Evolutionary conservation across 106 monocot genomes (phyloP).

Genomic region (Dendrobium nobile): DNA sequence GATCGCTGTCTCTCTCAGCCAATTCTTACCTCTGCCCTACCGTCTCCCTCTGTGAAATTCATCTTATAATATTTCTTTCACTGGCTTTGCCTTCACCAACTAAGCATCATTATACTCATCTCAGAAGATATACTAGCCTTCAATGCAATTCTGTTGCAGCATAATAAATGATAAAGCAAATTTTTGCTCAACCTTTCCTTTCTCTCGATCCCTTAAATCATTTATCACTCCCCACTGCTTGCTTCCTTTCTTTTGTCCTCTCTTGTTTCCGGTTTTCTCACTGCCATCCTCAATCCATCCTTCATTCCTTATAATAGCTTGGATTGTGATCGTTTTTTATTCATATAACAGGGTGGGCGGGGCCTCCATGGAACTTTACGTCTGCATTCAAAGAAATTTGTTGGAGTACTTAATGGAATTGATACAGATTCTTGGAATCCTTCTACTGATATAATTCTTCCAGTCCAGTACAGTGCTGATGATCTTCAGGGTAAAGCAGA

Average conservation of each 20-base stretch:
- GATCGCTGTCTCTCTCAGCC: too few species aligned
- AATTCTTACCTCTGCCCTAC: too few species aligned
- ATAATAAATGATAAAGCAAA: too few species aligned
- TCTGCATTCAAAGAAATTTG: conserved; percentile 64
- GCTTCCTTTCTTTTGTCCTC: not conserved
- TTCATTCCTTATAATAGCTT: not conserved
- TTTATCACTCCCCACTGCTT: not conserved
- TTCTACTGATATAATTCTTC: conserved; percentile 56
- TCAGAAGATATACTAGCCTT: not conserved
- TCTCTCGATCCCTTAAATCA: too few species aligned
- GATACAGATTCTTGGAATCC: conserved; percentile 91
- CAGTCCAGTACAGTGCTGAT: conserved; percentile 58
- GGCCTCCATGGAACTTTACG: conserved; percentile 73
- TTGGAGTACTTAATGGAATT: conserved; percentile 89
- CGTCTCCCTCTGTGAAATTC: too few species aligned
- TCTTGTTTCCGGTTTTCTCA: not conserved
- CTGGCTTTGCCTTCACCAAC: not conserved
- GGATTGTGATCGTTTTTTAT: not conserved
- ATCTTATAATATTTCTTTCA: not conserved
- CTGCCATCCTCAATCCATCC: not conserved
- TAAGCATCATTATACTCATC: not conserved
- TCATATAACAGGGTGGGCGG: conserved; percentile 51
- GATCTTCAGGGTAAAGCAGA: conserved; percentile 68
- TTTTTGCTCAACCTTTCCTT: too few species aligned
- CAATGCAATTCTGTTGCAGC: too few species aligned